phyloP scores from a whole-genome alignment of 2,329 filamentous ascomycete species.

The Fusarium sp. region DNA sequence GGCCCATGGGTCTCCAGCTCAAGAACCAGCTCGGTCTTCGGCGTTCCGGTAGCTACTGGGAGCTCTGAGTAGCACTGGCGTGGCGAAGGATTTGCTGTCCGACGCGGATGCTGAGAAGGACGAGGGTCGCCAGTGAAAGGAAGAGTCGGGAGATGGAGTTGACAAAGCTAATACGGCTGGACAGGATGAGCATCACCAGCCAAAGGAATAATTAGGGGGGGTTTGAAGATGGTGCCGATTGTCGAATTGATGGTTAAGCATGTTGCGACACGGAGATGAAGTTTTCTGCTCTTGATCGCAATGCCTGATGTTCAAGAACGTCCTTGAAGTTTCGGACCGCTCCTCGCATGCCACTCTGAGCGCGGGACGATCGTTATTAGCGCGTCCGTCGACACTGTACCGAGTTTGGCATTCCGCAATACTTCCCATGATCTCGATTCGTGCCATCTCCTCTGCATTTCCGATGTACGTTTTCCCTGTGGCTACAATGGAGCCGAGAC shows the following conservation, averaged over 20 bases:
- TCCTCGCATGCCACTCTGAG: constrained; percentile 76
- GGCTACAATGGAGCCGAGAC: constrained; percentile 77
- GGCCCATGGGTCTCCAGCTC: neutral
- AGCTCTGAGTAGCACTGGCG: neutral
- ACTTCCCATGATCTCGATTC: constrained; percentile 74
- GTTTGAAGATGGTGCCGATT: constrained; percentile 64
- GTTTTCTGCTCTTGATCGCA: constrained; percentile 89
- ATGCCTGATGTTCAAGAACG: constrained; percentile 95
- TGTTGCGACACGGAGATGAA: constrained; percentile 94
- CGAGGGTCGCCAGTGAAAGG: rapidly evolving
- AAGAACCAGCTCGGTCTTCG: rapidly evolving
- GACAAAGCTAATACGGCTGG: no score
- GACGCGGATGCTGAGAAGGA: rapidly evolving
- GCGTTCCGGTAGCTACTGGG: rapidly evolving
- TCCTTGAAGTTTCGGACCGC: constrained; percentile 95
- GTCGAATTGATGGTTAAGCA: constrained; percentile 71
- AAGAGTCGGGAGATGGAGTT: neutral
- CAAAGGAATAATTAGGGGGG: no score
- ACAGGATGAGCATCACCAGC: no score
- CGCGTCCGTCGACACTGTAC: constrained; percentile 80
- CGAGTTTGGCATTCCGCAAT: constrained; percentile 78
- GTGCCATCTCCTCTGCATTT: constrained; percentile 73
- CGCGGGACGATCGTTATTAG: constrained; percentile 71
- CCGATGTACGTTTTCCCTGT: constrained; percentile 80
- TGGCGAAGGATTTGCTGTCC: rapidly evolving